These are phyloP conservation scores for Ricinus communis DNA, from an alignment of 345 rosid species.

Conservation along the genomic window DNA sequence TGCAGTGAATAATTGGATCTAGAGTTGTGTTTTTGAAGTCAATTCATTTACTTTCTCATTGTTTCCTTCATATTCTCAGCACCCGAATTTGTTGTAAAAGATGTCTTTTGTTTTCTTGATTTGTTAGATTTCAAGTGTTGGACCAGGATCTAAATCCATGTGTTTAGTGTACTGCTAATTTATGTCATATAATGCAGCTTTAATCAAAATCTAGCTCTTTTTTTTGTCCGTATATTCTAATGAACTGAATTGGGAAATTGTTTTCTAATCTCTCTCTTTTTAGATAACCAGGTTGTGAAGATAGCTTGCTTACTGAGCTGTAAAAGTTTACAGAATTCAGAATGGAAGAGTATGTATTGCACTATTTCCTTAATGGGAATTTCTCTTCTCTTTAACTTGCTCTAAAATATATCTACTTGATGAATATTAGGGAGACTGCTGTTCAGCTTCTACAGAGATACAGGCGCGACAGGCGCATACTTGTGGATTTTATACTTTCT, in stretches of 20 bases:
- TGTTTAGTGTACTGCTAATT: not conserved
- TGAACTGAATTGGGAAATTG: too few species aligned
- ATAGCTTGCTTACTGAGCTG: not conserved
- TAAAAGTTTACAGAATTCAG: not conserved
- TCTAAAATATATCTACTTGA: not conserved
- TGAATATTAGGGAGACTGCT: constrained; percentile 60
- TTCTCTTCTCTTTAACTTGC: too few species aligned
- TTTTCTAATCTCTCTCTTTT: not conserved
- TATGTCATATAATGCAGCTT: not conserved
- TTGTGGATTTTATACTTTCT: constrained; percentile 77
- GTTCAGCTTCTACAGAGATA: constrained; percentile 79
- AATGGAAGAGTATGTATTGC: constrained; percentile 30
- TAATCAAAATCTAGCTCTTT: not conserved
- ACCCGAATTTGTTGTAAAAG: not conserved
- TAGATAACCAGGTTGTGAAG: not conserved
- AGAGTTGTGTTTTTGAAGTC: not conserved
- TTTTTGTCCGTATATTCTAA: too few species aligned
- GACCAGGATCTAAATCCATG: constrained; percentile 6
- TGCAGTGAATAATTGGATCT: constrained; percentile 5
- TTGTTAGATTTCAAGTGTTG: not conserved
- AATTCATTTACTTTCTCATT: not conserved
- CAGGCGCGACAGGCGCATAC: constrained; percentile 80
- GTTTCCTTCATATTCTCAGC: not conserved
- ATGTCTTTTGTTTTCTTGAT: not conserved
- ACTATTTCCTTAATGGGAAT: not conserved